Evolutionary conservation across 371 early-diverging fungal species (phyloP), one percentile per base, ranked within the genome.

Genomic region (Mucor lusitanicus): DNA sequence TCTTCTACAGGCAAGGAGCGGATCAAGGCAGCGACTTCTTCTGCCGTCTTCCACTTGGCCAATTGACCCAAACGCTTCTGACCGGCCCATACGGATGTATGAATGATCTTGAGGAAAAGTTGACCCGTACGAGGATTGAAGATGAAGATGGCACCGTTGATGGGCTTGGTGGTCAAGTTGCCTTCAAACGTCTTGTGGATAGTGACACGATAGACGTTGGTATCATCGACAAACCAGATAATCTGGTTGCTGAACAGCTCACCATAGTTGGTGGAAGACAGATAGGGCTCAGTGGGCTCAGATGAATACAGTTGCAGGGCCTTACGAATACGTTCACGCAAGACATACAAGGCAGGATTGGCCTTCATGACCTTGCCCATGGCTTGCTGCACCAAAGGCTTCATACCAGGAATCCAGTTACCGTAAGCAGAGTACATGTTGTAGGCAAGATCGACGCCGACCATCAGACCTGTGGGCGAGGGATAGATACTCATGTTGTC

Each of bases 171-270:
- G 30, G 90, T 92, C 89, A 99, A 91, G 76, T 98, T 98, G 54
- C 99, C 99, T 80, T 99, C 99, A 70, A 97, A 97, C 9, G 99
- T 98, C 90, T 97, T 98, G 89, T 99, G 99, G 76, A 98, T 97
- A 30, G 98, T 99, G 42, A 99, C 99, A 75, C 99, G 95, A 80
- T 99, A 99, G 5, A 99, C 99, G 71, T 98, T 98, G 61, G 99
- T 97, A 76, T 99, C 99, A 78, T 99, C 99, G 28, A 99, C 94
- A 75, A 99, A 99, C 99, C 99, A 99, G 71, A 97, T 97, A 68
- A 95, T 97, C 81, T 97, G 97, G 79, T 97, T 96, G 65, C 93
- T 92, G 85, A 99, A 99, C 69, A 99, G 80, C 78, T 99, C 99
- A 39, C 95, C 94, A 74, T 98, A 98, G 84, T 98, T 98, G 64